These are phyloP conservation scores for Phytophthora syringae DNA, from an alignment of 352 stramenopile species.

Conservation along the genomic window DNA sequence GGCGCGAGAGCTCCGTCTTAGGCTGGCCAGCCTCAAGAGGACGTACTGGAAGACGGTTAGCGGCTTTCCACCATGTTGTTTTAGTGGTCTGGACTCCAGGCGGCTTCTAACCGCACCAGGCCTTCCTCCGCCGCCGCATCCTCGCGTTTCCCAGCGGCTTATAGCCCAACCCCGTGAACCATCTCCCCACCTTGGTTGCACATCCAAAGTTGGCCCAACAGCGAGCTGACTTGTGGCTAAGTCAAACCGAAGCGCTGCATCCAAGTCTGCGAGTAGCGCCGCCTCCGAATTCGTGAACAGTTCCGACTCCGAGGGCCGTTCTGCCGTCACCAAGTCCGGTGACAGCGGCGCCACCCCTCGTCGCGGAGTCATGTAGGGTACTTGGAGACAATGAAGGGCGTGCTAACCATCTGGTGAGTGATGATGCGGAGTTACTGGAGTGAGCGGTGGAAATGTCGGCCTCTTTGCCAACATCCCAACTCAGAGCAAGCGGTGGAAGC, in stretches of 20 bases:
- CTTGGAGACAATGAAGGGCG: too few relatives aligned
- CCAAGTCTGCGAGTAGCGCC: too few relatives aligned
- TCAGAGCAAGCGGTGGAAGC: not conserved
- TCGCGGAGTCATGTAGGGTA: too few relatives aligned
- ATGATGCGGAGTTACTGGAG: not conserved
- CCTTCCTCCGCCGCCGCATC: not conserved
- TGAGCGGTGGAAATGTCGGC: not conserved
- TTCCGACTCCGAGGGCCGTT: too few relatives aligned
- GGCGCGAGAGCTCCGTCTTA: slow-evolving; percentile 20
- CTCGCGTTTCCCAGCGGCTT: not conserved
- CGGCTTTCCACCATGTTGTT: slow-evolving; percentile 1
- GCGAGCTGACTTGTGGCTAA: too few relatives aligned
- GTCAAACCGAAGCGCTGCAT: too few relatives aligned
- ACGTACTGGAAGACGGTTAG: slow-evolving; percentile 15
- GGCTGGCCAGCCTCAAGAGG: slow-evolving; percentile 19
- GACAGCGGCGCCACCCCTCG: too few relatives aligned
- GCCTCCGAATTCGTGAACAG: not conserved
- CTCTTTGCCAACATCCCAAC: not conserved
- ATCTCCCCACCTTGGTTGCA: not conserved
- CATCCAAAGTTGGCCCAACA: not conserved
- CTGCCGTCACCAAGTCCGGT: too few relatives aligned
- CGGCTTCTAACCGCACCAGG: not conserved
- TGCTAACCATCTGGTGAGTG: not conserved
- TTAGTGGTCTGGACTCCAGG: not conserved
- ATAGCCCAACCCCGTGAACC: not conserved